A percentile compares a stretch with the other conserved stretches of the same genome.
phyloP scores from a whole-genome alignment of 768 basidiomycete species.

The Russula sp. region DNA sequence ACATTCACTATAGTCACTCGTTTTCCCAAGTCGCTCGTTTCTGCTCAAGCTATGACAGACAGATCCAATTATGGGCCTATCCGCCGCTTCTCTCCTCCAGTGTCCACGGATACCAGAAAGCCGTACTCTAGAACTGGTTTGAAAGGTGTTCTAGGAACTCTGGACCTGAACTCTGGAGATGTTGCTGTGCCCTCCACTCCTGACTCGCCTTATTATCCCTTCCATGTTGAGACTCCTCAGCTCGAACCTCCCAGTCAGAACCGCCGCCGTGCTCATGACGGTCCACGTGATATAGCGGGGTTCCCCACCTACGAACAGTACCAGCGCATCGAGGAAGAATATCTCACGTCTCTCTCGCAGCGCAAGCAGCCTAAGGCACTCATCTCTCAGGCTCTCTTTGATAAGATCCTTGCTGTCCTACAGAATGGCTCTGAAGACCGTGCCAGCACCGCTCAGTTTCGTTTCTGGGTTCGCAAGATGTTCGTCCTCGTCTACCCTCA shows the following conservation, averaged over 20 bases:
- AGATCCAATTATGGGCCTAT: slow-evolving; percentile 14
- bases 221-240: slow-evolving; percentile 12
- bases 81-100: slow-evolving; percentile 14
- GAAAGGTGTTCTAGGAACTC: slow-evolving; percentile 16
- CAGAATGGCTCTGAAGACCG: slow-evolving; percentile 17
- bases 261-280: background rate
- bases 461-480: slow-evolving; percentile 24
- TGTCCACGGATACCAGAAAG: slow-evolving; percentile 12
- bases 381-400: slow-evolving; percentile 21
- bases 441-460: slow-evolving; percentile 20
- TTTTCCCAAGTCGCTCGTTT: slow-evolving; percentile 14
- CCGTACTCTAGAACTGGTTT: slow-evolving; percentile 17
- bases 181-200: background rate
- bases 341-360: slow-evolving; percentile 18
- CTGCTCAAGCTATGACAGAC: slow-evolving; percentile 15
- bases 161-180: slow-evolving; percentile 18
- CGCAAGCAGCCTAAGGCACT: slow-evolving; percentile 22
- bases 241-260: slow-evolving; percentile 12
- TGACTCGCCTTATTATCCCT: slow-evolving; percentile 16
- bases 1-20: slow-evolving; percentile 7
- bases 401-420: slow-evolving; percentile 16
- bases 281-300: slow-evolving; percentile 15
- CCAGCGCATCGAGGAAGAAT: slow-evolving; percentile 19
- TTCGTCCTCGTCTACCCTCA: slow-evolving; percentile 21
- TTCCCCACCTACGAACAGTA: slow-evolving; percentile 21